A percentile compares a stretch with the other conserved stretches of the same genome.
These are phyloP conservation scores for Casuarina equisetifolia DNA, from an alignment of 306 rosid species.

Conservation along the genomic window DNA sequence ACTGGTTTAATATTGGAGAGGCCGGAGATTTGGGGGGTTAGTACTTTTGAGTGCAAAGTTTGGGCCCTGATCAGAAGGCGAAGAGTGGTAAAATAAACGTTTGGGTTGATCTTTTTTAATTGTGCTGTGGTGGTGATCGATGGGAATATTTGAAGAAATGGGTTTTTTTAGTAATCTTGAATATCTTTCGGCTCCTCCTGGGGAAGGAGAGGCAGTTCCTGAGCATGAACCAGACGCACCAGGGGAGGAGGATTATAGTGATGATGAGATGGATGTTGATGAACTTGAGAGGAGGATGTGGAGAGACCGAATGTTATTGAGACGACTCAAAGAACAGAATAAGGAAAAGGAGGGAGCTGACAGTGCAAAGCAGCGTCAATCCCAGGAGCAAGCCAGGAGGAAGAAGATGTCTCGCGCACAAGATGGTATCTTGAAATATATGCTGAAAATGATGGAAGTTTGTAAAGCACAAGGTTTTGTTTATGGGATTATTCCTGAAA, in stretches of 20 bases:
- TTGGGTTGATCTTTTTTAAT: not conserved
- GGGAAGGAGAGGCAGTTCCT: conserved; percentile 29
- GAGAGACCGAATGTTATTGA: conserved; percentile 45
- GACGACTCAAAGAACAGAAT: conserved; percentile 47
- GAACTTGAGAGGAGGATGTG: conserved; percentile 63
- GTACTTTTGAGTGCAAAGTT: not conserved
- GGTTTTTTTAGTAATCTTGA: conserved; percentile 44
- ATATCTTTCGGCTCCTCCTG: conserved; percentile 34
- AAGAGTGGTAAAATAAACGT: not conserved
- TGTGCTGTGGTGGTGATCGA: not conserved
- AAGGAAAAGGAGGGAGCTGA: conserved; percentile 41
- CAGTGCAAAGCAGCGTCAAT: conserved; percentile 46
- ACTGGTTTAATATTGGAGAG: not conserved
- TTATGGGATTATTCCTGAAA: conserved; percentile 70
- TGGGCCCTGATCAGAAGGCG: not conserved
- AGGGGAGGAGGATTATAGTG: conserved; percentile 50
- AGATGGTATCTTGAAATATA: conserved; percentile 59
- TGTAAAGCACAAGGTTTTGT: conserved; percentile 69
- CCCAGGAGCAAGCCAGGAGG: conserved; percentile 64
- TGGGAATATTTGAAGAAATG: conserved; percentile 51
- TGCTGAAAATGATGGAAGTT: conserved; percentile 80
- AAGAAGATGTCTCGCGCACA: conserved; percentile 69
- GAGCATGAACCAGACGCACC: conserved; percentile 38
- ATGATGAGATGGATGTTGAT: conserved; percentile 52
- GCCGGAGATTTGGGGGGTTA: not conserved